These are phyloP conservation scores for Trifolium fragiferum DNA, from an alignment of 306 rosid genomes.

Conservation along the genomic window DNA sequence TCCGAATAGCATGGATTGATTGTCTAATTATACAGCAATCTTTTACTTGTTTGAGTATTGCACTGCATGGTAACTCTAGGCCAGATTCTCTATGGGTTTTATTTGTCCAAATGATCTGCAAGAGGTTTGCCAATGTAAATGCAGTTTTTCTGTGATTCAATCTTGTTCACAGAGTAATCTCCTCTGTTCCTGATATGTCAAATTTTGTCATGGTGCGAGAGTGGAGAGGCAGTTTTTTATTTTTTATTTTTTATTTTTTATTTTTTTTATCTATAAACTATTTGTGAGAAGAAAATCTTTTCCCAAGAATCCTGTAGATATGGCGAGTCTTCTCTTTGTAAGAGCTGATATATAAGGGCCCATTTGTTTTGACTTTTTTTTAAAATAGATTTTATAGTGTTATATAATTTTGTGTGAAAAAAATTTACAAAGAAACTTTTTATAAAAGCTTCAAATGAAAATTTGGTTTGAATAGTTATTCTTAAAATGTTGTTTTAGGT, in stretches of 20 bases:
- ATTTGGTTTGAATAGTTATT: no score
- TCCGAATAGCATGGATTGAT: not conserved
- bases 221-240: not conserved
- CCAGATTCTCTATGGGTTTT: not conserved
- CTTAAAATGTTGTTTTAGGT: no score
- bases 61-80: not conserved
- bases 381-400: no score
- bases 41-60: not conserved
- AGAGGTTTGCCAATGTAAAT: not conserved
- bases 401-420: no score
- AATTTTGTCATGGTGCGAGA: not conserved
- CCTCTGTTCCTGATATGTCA: not conserved
- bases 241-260: no score
- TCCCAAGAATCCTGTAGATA: not conserved
- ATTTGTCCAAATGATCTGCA: constrained; percentile 3
- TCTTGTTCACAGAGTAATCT: not conserved
- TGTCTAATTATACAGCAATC: not conserved
- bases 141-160: not conserved
- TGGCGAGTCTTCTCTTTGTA: not conserved
- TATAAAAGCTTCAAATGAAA: no score
- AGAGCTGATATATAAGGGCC: no score
- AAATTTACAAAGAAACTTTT: no score
- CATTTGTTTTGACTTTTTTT: no score
- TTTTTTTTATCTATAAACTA: not conserved
- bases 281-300: not conserved